Percentiles rank a stretch among this genome's conserved stretches.
These are phyloP conservation scores for Rubia yunnanensis DNA, from an alignment of 257 asterid species.

Conservation along the genomic window DNA sequence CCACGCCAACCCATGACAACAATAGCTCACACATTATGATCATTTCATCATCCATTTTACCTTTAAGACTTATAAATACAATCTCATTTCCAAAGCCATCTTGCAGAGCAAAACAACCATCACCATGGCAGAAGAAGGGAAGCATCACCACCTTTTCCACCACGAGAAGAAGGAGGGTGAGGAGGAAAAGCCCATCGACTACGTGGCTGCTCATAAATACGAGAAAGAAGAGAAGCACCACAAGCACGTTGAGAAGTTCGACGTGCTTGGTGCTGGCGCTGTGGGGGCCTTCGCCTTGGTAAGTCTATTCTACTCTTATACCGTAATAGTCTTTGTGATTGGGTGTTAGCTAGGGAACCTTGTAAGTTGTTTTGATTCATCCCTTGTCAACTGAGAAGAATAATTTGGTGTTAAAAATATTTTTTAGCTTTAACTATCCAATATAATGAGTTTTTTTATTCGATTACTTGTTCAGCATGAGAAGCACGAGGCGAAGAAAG, in stretches of 20 bases:
- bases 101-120: background rate
- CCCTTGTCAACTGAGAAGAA: too few species aligned
- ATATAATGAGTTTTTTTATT: too few species aligned
- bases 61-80: background rate
- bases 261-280: constrained; percentile 38
- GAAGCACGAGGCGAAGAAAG: constrained; percentile 62
- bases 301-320: too few species aligned
- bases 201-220: constrained; percentile 12
- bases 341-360: too few species aligned
- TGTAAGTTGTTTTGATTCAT: too few species aligned
- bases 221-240: constrained; percentile 52
- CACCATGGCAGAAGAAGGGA: constrained; percentile 33
- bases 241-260: constrained; percentile 43
- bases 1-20: too few species aligned
- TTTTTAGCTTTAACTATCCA: too few species aligned
- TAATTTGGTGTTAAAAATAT: too few species aligned
- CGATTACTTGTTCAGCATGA: constrained; percentile 37
- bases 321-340: too few species aligned
- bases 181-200: constrained; percentile 8
- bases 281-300: constrained; percentile 68
- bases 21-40: background rate
- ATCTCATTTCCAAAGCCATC: background rate
- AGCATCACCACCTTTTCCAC: constrained; percentile 36
- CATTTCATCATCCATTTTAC: background rate
- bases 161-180: constrained; percentile 41